Conservation (phyloP, 2,329 filamentous ascomycete genomes). For the Venturia pyrina region DNA sequence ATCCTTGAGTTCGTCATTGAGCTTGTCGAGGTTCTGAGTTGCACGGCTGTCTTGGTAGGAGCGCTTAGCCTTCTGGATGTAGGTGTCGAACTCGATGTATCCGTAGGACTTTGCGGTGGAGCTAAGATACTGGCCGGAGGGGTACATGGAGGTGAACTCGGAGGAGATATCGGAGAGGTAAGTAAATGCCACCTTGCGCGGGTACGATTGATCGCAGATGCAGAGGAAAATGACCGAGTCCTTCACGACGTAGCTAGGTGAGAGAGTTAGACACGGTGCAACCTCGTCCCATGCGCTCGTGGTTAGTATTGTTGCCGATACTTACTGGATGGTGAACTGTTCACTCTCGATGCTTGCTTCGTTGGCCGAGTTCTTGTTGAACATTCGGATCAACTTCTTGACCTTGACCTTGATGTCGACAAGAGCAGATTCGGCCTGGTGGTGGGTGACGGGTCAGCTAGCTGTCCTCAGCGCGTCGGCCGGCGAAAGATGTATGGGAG, state of each 20-base stretch:
- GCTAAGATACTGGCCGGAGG: constrained; percentile 59
- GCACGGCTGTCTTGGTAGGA: constrained; percentile 91
- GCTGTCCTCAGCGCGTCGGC: constrained; percentile 15
- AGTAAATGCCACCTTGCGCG: constrained; percentile 95
- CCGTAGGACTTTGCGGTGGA: constrained; percentile 79
- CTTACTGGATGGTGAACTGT: constrained; percentile 76
- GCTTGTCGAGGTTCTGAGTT: constrained; percentile 81
- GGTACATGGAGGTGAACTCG: constrained; percentile 86
- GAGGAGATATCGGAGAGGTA: constrained; percentile 87
- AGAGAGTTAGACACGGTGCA: background rate
- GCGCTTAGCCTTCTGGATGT: constrained; percentile 85
- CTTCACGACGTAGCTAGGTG: constrained; percentile 67
- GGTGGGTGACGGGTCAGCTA: background rate
- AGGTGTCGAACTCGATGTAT: constrained; percentile 96
- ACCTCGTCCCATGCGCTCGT: background rate
- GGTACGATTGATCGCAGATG: constrained; percentile 89
- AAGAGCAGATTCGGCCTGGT: constrained; percentile 60
- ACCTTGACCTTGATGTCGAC: constrained; percentile 82
- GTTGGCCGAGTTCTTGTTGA: constrained; percentile 79
- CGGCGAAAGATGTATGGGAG: background rate
- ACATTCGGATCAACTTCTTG: constrained; percentile 78
- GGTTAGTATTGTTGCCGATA: constrained; percentile 17
- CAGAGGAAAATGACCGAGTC: constrained; percentile 80
- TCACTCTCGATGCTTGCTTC: constrained; percentile 88
- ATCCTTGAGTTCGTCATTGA: constrained; percentile 94